Evolutionary conservation across 768 basidiomycete genomes (phyloP).

Genomic region (Rhizopogon vinicolor): DNA sequence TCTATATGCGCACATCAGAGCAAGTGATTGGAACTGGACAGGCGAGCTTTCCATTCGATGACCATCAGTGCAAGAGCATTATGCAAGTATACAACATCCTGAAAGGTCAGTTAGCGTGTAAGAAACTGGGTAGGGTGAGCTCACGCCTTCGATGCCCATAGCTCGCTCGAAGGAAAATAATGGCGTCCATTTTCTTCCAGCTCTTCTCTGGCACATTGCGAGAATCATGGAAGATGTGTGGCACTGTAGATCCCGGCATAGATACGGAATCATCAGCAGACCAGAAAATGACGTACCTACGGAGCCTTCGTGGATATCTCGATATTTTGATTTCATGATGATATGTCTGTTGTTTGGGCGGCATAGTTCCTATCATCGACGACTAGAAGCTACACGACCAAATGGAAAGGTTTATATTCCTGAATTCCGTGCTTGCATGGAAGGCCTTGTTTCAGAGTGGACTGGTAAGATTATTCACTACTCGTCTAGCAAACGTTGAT

Average conservation of each 20-base stretch:
- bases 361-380: constrained; percentile 15
- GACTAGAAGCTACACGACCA: constrained; percentile 10
- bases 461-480: constrained; percentile 11
- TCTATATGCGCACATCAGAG: neutral
- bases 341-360: constrained; percentile 12
- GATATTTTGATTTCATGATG: constrained; percentile 9
- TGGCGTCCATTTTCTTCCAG: constrained; percentile 6
- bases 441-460: constrained; percentile 18
- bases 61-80: constrained; percentile 9
- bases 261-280: constrained; percentile 1
- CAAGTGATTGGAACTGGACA: neutral
- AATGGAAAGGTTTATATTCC: constrained; percentile 10
- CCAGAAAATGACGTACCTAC: neutral
- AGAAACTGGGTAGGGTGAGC: neutral
- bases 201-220: constrained; percentile 15
- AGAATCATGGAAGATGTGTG: constrained; percentile 6
- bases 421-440: constrained; percentile 13
- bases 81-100: constrained; percentile 15
- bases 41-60: constrained; percentile 16
- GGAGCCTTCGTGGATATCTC: constrained; percentile 1
- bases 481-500: neutral
- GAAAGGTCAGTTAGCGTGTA: constrained; percentile 5
- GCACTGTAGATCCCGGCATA: constrained; percentile 2
- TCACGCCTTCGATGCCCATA: neutral
- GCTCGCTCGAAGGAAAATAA: neutral